These are phyloP conservation scores for Ustilago tritici DNA, from an alignment of 1,284 basidiomycete genomes.

Conservation along the genomic window DNA sequence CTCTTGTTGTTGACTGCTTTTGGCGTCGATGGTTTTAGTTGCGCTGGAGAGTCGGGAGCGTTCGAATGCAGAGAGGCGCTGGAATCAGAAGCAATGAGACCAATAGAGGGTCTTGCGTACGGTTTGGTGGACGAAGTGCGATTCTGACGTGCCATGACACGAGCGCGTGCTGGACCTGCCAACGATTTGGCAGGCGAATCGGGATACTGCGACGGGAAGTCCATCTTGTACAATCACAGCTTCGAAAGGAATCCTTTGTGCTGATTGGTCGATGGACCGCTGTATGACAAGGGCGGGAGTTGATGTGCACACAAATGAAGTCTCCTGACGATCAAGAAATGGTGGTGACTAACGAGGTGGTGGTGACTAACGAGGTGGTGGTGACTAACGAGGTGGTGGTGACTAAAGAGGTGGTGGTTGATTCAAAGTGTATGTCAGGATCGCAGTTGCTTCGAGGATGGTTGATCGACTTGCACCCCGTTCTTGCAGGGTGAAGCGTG, in stretches of 20 bases:
- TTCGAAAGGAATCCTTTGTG: not conserved
- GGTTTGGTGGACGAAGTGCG: slow-evolving; percentile 51
- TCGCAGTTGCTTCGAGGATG: not conserved
- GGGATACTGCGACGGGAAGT: slow-evolving; percentile 52
- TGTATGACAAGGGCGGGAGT: not conserved
- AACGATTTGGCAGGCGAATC: slow-evolving; percentile 51
- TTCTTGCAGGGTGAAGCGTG: slow-evolving; percentile 24
- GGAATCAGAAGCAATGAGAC: slow-evolving; percentile 18
- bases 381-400: not conserved
- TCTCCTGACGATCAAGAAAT: not conserved
- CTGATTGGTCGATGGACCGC: not conserved
- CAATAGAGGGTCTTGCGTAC: slow-evolving; percentile 38
- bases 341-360: not conserved
- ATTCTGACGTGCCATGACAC: slow-evolving; percentile 45
- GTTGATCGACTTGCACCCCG: slow-evolving; percentile 13
- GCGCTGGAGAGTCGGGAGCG: slow-evolving; percentile 21
- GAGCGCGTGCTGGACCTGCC: slow-evolving; percentile 42
- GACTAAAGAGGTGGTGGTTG: not conserved
- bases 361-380: not conserved
- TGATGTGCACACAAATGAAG: slow-evolving; percentile 5
- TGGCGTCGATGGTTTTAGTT: slow-evolving; percentile 24
- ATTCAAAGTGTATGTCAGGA: not conserved
- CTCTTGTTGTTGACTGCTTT: slow-evolving; percentile 9
- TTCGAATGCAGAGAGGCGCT: slow-evolving; percentile 22
- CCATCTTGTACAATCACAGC: slow-evolving; percentile 30